phyloP scores from a whole-genome alignment of 805 yeast genomes.

The Starmerella riodocensis region DNA sequence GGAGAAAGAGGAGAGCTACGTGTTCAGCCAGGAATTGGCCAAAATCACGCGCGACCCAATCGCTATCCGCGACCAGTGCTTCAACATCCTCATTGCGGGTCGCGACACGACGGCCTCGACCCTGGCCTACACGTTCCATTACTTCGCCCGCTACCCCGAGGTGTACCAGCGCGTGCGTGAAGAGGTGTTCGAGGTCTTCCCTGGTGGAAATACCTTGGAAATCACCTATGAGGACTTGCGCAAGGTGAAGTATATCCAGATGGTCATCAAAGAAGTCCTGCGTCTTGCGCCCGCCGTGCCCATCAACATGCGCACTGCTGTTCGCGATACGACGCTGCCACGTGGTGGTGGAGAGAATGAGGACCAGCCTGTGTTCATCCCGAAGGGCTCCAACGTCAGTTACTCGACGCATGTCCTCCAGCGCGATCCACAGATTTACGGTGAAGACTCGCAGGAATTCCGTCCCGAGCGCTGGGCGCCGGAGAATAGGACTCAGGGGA shows the following conservation, averaged over 20 bases:
- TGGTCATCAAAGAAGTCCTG: constrained; percentile 34
- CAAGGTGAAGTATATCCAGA: constrained; percentile 33
- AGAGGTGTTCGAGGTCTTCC: constrained; percentile 18
- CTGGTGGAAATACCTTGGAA: constrained; percentile 18
- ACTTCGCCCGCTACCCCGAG: constrained; percentile 32
- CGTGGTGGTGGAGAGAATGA: constrained; percentile 37
- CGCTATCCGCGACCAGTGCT: constrained; percentile 35
- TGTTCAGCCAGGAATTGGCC: constrained; percentile 35
- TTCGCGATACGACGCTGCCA: constrained; percentile 35
- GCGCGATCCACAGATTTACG: constrained; percentile 29
- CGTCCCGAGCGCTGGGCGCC: constrained; percentile 37
- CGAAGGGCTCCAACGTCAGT: constrained; percentile 30
- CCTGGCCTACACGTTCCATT: constrained; percentile 32
- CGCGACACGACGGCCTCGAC: constrained; percentile 41
- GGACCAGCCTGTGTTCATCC: constrained; percentile 29
- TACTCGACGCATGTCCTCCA: constrained; percentile 33
- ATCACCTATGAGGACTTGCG: constrained; percentile 34
- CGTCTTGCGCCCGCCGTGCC: constrained; percentile 39
- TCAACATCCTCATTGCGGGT: constrained; percentile 38
- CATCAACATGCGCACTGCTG: constrained; percentile 32
- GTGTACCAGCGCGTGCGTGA: constrained; percentile 29
- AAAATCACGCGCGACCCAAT: constrained; percentile 34
- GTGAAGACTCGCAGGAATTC: constrained; percentile 32
- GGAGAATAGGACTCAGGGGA: constrained; percentile 11
- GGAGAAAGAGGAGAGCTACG: constrained; percentile 25